Evolutionary conservation across 1,139 yeast species (phyloP), one percentile per base, ranked within the genome.

Genomic region (Sugiyamaella japonica): DNA sequence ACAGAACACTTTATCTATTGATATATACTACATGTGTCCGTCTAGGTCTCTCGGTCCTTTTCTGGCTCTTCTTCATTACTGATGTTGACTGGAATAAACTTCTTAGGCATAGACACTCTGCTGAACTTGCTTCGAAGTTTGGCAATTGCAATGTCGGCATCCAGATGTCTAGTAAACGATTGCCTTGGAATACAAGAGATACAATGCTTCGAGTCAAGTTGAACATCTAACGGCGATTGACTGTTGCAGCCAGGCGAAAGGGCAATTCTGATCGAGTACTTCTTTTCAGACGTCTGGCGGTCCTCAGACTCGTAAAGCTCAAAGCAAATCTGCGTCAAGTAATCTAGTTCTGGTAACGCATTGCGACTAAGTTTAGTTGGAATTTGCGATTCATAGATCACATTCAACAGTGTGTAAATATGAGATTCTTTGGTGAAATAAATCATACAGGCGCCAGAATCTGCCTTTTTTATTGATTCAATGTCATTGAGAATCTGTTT

Each of bases 201-300:
- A 72, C 95, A 93, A 71, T 95, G 99, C 70, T 90, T 93, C 50
- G 90, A 95, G 71, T 95, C 99, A 48, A 95, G 77, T 71, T 93
- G 97, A 45, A 95, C 96, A 73, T 95, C 99, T 60, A 95, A 77
- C 15, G 99, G 99, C 71, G 93, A 96, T 66, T 90, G 96, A 0
- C 98, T 90, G 71, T 95, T 97, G 71, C 99, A 95, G 34, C 99
- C 99, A 0, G 99, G 98, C 1, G 97, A 88, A 62, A 95, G 78
- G 15, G 95, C 85, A 59, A 95, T 78, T 65, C 98, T 80, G 52
- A 95, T 85, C 1, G 96, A 85, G 69, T 90, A 96, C 63, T 87
- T 86, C 73, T 90, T 90, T 47, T 83, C 85, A 7, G 84, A 82
- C 8, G 78, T 73, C 44, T 82, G 78, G 29, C 81, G 84, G 41